Base-by-base conservation (phyloP, 2,329 filamentous ascomycete species). In the Pseudocercospora fijiensis region DNA sequence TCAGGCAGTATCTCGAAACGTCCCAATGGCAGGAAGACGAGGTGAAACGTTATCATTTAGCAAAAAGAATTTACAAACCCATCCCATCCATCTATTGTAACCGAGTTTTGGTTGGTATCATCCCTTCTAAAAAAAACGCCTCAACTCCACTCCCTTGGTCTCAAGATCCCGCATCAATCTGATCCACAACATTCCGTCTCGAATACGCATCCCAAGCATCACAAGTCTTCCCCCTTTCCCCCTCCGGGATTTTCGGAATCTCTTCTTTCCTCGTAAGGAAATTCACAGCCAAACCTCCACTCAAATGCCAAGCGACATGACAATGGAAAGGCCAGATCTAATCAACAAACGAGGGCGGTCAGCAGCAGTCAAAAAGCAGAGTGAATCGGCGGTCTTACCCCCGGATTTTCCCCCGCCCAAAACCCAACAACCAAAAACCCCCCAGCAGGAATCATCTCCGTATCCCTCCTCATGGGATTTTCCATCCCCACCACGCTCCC, bases 391-490 rank as follows among this genome's bases (percentile, higher is more conserved):
- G 7, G 9, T 13, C 49, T 52, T 28, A 84, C 73, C 3, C 83
- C 83, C 2, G 83, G 82, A 67, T 85, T 85, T 62, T 85, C 82
- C 6, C 67, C 66, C 6, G 68, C 66, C 18, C 63, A 60, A 66
- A 67, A 73, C 43, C 74, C 73, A 1, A 75, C 26, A 0, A 74
- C 73, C 7, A 74, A 68, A 47, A 73, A 75, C 5, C 77, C 72
- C 8, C 77, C 67, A 0, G 71, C 64, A 22, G 68, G 76, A 2
- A 85, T 71, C 18, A 82, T 77, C 55, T 84, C 78, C 0, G 81
- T 81, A 68, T 85, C 83, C 18, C 83, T 73, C 4, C 82, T 75
- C 71, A 82, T 77, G 3, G 83, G 83, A 69, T 85, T 85, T 3
- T 67, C 67, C 2, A 80, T 70, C 58, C 81, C 80, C 69, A 65